Evolutionary conservation across 108 stramenopile species (phyloP).

Genomic region (Cyclotella atomus): DNA sequence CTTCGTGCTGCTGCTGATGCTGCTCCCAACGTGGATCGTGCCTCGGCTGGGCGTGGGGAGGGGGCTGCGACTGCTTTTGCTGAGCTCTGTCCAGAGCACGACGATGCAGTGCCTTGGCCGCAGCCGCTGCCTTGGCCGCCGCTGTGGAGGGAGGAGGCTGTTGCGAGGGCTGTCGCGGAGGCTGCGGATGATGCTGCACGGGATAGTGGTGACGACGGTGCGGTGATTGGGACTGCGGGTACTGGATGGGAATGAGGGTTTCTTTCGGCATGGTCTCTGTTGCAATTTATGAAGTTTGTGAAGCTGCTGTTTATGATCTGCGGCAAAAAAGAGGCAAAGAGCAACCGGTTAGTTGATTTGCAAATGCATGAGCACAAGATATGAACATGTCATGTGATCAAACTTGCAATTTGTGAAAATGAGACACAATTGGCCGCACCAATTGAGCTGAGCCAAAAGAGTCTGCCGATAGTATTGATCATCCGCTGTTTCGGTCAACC

Average conservation of each 20-base stretch:
- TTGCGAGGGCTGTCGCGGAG: background rate
- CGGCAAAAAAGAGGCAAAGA: background rate
- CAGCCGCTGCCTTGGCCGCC: constrained; percentile 47
- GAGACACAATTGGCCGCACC: background rate
- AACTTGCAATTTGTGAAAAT: background rate
- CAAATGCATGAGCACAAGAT: no score
- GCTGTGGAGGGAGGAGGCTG: constrained; percentile 35
- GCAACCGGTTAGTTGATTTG: background rate
- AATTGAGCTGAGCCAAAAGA: background rate
- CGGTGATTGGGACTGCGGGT: background rate
- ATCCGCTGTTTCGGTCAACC: no score
- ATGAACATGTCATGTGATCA: background rate
- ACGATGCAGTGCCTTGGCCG: constrained; percentile 48
- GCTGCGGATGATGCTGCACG: background rate
- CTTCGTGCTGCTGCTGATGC: background rate
- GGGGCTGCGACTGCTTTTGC: constrained; percentile 14
- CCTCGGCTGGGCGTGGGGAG: background rate
- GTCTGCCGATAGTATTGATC: no score
- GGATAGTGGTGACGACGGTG: background rate
- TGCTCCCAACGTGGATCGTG: constrained; percentile 10
- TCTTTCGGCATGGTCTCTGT: constrained; percentile 15
- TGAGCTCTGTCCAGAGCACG: constrained; percentile 37
- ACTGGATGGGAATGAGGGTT: constrained; percentile 4
- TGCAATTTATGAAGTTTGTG: background rate
- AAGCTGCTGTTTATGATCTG: background rate